Base-by-base conservation (phyloP, 352 stramenopile genomes). In the Phytophthora palmivora region DNA sequence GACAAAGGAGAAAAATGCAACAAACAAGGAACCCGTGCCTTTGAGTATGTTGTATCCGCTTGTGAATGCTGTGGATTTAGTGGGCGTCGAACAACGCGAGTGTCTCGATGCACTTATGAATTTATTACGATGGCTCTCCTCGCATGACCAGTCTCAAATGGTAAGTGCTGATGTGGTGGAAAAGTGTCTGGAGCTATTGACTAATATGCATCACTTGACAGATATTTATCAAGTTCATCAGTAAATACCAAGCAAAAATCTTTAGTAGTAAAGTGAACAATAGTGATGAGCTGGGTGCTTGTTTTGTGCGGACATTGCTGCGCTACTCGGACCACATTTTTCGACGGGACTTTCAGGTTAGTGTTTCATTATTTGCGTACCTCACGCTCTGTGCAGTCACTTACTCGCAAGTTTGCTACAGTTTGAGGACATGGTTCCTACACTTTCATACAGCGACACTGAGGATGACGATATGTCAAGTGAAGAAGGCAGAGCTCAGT, bases 251-350 rank as follows among this genome's bases (percentile, higher is more conserved):
- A 52, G 38, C 22, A 2, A 77, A 67, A 47, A 62, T 86, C 39
- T 86, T 90, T 42, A 42, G 56, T 21, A 19, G 42, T 18, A 38
- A 52, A 11, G 7, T 22, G 1, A 32, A 11, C n/a, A 47, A 58
- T 38, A 57, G 38, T 5, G 55, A 68, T 10, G 63, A 52, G 5
- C 57, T 89, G 9, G 65, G 76, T 22, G 49, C 73, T n/a, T 91
- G 82, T 56, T 91, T 91, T 37, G 70, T 88, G 16, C 69, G 74
- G 22, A 89, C 73, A 45, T 43, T 91, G 3, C 63, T 89, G 15
- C 63, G 46, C 3, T 80, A 91, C 61, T 75, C 79, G 6, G 74
- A 89, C 41, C 82, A 91, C 67, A 84, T 91, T 54, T 91, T 91
- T 43, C 82, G 79, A 44, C 79, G 79, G 30, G 82, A 89, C 21